Conservation (phyloP, 2,329 filamentous ascomycete species). For the Scytalidium sp. region DNA sequence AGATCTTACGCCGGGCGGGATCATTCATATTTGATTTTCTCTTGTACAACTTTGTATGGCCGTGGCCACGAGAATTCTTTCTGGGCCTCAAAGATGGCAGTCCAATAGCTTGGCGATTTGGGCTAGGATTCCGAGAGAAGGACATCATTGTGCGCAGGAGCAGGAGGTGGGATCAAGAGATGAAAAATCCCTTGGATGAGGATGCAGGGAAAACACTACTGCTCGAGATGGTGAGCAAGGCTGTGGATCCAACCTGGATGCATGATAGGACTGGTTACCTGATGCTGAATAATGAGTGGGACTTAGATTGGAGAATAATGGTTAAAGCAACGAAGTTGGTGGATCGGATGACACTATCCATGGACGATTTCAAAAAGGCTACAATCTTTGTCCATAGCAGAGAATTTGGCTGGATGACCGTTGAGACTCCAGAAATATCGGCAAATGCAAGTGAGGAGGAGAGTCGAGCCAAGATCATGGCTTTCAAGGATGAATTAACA, state of each 20-base stretch:
- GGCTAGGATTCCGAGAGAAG: slow-evolving; percentile 70
- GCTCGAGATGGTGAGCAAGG: slow-evolving; percentile 60
- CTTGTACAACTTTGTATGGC: slow-evolving; percentile 64
- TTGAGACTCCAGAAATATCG: slow-evolving; percentile 54
- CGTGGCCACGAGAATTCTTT: slow-evolving; percentile 73
- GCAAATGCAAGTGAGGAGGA: slow-evolving; percentile 55
- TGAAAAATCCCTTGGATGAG: slow-evolving; percentile 33
- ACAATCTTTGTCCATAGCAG: slow-evolving; percentile 68
- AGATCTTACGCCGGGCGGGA: slow-evolving; percentile 48
- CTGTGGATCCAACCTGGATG: slow-evolving; percentile 65
- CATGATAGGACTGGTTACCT: slow-evolving; percentile 82
- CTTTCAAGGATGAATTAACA: slow-evolving; percentile 73
- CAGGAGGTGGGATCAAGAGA: slow-evolving; percentile 64
- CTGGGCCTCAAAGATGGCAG: slow-evolving; percentile 54
- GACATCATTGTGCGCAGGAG: slow-evolving; percentile 83
- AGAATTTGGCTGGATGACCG: slow-evolving; percentile 68
- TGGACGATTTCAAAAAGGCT: slow-evolving; percentile 65
- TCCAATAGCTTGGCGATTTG: slow-evolving; percentile 71
- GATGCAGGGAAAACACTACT: slow-evolving; percentile 55
- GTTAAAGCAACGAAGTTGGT: slow-evolving; percentile 67
- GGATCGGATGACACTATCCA: slow-evolving; percentile 53
- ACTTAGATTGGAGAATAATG: slow-evolving; percentile 84
- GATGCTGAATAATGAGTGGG: slow-evolving; percentile 81
- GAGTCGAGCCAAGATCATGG: slow-evolving; percentile 70
- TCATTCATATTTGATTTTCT: slow-evolving; percentile 74